phyloP scores from a whole-genome alignment of 306 rosid genomes.

The Prunus mume region DNA sequence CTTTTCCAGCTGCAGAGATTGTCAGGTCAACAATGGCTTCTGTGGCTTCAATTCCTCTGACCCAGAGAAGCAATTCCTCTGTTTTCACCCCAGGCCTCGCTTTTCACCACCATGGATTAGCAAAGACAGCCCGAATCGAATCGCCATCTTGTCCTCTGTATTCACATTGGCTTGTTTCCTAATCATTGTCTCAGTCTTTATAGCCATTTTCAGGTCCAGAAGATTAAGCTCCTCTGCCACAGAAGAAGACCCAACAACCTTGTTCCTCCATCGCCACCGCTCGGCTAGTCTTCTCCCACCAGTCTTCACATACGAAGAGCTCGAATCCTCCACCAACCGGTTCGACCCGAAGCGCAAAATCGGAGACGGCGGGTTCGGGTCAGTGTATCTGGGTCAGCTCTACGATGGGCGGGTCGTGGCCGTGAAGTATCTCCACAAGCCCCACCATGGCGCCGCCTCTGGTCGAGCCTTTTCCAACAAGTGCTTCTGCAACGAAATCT shows the following conservation, averaged over 20 bases:
- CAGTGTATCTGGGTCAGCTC: constrained; percentile 76
- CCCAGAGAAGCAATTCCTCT: constrained; percentile 51
- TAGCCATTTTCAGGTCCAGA: constrained; percentile 38
- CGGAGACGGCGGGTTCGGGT: constrained; percentile 96
- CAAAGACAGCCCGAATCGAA: constrained; percentile 31
- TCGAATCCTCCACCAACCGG: constrained; percentile 59
- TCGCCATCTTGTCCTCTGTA: constrained; percentile 28
- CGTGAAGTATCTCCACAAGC: constrained; percentile 79
- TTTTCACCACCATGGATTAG: constrained; percentile 52
- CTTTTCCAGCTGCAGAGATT: constrained; percentile 54
- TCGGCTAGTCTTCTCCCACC: constrained; percentile 74
- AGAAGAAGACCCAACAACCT: constrained; percentile 67
- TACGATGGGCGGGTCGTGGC: constrained; percentile 69
- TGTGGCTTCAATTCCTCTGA: constrained; percentile 78
- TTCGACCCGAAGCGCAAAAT: constrained; percentile 82
- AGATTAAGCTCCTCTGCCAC: constrained; percentile 27
- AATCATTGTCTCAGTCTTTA: constrained; percentile 23
- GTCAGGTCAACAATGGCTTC: constrained; percentile 40
- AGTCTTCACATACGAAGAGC: constrained; percentile 75
- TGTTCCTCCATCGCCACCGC: constrained; percentile 76
- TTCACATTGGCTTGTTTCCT: constrained; percentile 43
- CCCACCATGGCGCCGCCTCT: constrained; percentile 33
- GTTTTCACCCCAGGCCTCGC: constrained; percentile 35
- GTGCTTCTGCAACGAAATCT: constrained; percentile 89
- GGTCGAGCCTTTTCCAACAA: constrained; percentile 59